Conservation (phyloP, 1,284 basidiomycete species). For the Nidula niveotomentosa region DNA sequence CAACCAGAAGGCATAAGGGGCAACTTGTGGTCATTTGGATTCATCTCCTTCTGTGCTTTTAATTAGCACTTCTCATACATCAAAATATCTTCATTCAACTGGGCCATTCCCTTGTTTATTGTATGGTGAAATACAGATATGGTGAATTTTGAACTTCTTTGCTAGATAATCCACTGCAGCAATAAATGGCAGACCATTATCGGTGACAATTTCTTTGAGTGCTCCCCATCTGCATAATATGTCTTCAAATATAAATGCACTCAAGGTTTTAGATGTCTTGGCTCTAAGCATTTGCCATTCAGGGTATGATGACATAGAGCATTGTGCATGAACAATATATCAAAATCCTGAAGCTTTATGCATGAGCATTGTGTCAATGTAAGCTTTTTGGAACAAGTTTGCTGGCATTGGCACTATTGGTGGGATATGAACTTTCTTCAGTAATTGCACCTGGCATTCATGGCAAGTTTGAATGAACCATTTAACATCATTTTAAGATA, state of each 20-base stretch:
- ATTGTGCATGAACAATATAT: slow-evolving; percentile 23
- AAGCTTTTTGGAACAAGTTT: slow-evolving; percentile 26
- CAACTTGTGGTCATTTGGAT: slow-evolving; percentile 23
- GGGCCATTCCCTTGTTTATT: slow-evolving; percentile 40
- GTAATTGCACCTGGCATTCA: slow-evolving; percentile 23
- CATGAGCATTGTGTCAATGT: slow-evolving; percentile 30
- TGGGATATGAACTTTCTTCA: slow-evolving; percentile 22
- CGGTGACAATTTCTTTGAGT: slow-evolving; percentile 25
- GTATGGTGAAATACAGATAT: slow-evolving; percentile 41
- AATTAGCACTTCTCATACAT: slow-evolving; percentile 30
- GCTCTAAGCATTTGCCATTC: slow-evolving; percentile 20
- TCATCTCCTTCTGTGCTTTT: slow-evolving; percentile 31
- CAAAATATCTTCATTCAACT: slow-evolving; percentile 33
- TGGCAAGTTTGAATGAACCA: slow-evolving; percentile 24
- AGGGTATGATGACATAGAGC: slow-evolving; percentile 18
- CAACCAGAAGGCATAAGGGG: slow-evolving; percentile 35
- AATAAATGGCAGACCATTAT: slow-evolving; percentile 32
- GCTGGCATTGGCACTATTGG: slow-evolving; percentile 26
- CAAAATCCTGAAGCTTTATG: slow-evolving; percentile 18
- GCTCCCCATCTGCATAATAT: slow-evolving; percentile 30
- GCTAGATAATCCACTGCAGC: slow-evolving; percentile 26
- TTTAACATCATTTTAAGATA: slow-evolving; percentile 11
- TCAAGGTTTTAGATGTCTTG: slow-evolving; percentile 17
- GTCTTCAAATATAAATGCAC: slow-evolving; percentile 24
- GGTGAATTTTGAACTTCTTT: slow-evolving; percentile 27